Conservation (phyloP, 2,329 filamentous ascomycete species). For the Alternaria solani region DNA sequence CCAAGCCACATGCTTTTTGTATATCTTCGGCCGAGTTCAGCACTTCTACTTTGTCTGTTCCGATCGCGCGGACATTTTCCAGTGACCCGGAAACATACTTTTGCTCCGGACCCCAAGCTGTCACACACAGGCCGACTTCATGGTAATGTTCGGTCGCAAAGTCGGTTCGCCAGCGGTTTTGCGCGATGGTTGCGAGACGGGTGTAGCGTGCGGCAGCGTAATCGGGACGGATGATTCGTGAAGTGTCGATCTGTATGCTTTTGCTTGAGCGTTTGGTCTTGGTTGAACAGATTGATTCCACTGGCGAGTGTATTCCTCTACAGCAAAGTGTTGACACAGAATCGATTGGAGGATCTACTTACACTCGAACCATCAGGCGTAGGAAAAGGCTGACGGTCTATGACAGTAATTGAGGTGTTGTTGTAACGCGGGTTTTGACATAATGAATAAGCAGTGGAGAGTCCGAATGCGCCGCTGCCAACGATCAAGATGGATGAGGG, state of each 20-base stretch:
- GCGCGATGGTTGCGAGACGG: slow-evolving; percentile 74
- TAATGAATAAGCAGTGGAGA: slow-evolving; percentile 75
- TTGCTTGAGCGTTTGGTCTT: slow-evolving; percentile 7
- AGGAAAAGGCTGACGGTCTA: slow-evolving; percentile 66
- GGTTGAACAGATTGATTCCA: not conserved
- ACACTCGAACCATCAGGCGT: slow-evolving; percentile 66
- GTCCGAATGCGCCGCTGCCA: slow-evolving; percentile 63
- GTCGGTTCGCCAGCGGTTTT: slow-evolving; percentile 71
- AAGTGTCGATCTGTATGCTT: slow-evolving; percentile 60
- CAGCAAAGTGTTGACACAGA: not conserved
- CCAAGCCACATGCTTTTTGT: slow-evolving; percentile 50
- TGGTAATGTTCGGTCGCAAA: slow-evolving; percentile 72
- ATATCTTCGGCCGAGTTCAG: slow-evolving; percentile 52
- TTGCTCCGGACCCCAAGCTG: slow-evolving; percentile 61
- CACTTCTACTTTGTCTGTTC: slow-evolving; percentile 51
- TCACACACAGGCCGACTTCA: slow-evolving; percentile 73
- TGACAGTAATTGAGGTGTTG: slow-evolving; percentile 62
- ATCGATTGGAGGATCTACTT: slow-evolving; percentile 23
- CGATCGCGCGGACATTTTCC: slow-evolving; percentile 45
- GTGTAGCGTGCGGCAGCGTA: slow-evolving; percentile 84
- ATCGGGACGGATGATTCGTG: slow-evolving; percentile 73
- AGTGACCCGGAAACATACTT: slow-evolving; percentile 51
- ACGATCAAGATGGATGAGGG: slow-evolving; percentile 59
- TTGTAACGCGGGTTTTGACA: slow-evolving; percentile 65
- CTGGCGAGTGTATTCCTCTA: not conserved